Evolutionary conservation across 2,329 filamentous ascomycete species (phyloP), one percentile per base, ranked within the genome.

Genomic region (Dendryphion nanum): DNA sequence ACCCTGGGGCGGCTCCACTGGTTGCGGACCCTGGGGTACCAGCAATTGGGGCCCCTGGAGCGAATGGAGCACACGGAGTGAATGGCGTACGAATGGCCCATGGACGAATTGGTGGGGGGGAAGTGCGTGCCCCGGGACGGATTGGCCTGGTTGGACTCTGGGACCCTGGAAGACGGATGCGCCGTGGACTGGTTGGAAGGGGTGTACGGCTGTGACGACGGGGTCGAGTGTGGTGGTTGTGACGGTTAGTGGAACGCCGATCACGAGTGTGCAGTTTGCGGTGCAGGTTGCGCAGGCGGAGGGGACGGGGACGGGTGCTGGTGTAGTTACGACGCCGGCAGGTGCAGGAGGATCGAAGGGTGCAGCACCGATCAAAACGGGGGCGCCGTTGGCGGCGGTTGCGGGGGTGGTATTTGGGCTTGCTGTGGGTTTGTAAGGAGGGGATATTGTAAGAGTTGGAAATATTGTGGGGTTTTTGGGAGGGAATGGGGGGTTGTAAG

Each of bases 121-220:
- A 21, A 44, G 35, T 12, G 55, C 47, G 4, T 65, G 63, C 23
- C 62, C 63, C 1, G 42, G 46, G 0, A 48, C 50, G 1, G 59
- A 64, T 37, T 67, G 63, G 63, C 59, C 61, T 7, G 63, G 63
- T 3, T 66, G 63, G 63, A 66, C 63, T 5, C 42, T 50, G 1
- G 63, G 61, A 0, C 51, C 56, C 0, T 67, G 63, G 63, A 53
- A 50, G 18, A 65, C 59, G 8, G 36, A 35, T 24, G 58, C 63
- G 12, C 63, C 63, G 2, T 67, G 63, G 63, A 64, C 58, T 5
- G 57, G 47, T 4, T 67, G 64, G 64, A 37, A 33, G 4, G 59
- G 44, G 1, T 67, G 64, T 33, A 52, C 53, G 6, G 60, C 53
- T 6, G 48, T 31, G 2, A 67, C 63, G 6, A 66, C 60, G 2